These are phyloP conservation scores for Ganoderma sp. DNA, from an alignment of 1,284 basidiomycete species.

Conservation along the genomic window DNA sequence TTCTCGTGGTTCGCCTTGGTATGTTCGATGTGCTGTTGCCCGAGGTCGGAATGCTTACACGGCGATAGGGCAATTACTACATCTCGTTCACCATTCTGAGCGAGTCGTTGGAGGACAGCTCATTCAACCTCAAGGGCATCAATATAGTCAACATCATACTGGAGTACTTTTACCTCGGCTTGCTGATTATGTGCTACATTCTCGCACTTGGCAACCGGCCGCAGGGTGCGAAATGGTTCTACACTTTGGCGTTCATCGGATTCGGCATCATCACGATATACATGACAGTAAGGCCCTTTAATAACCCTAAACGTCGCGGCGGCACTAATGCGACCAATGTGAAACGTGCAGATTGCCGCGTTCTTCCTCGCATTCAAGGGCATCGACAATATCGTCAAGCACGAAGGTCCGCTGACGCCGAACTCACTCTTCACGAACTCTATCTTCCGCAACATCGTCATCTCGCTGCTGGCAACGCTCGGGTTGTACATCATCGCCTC, in stretches of 20 bases:
- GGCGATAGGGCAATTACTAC: constrained; percentile 81
- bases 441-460: constrained; percentile 86
- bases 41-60: neutral
- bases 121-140: constrained; percentile 65
- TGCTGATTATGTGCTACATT: constrained; percentile 90
- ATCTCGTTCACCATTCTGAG: constrained; percentile 86
- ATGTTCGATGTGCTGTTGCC: constrained; percentile 35
- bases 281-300: constrained; percentile 73
- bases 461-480: constrained; percentile 85
- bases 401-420: constrained; percentile 54
- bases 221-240: constrained; percentile 85
- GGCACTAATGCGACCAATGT: constrained; percentile 3
- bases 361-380: constrained; percentile 84
- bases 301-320: neutral
- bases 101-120: constrained; percentile 68
- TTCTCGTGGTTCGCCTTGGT: constrained; percentile 93
- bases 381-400: constrained; percentile 61
- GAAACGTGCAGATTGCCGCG: constrained; percentile 63
- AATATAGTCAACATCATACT: constrained; percentile 79
- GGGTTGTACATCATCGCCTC: constrained; percentile 86
- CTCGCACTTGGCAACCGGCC: constrained; percentile 92
- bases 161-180: constrained; percentile 87
- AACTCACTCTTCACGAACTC: constrained; percentile 71
- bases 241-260: constrained; percentile 81
- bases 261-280: constrained; percentile 91